Base-by-base conservation (phyloP, 2,329 filamentous ascomycete species). In the Amauroascus niger region DNA sequence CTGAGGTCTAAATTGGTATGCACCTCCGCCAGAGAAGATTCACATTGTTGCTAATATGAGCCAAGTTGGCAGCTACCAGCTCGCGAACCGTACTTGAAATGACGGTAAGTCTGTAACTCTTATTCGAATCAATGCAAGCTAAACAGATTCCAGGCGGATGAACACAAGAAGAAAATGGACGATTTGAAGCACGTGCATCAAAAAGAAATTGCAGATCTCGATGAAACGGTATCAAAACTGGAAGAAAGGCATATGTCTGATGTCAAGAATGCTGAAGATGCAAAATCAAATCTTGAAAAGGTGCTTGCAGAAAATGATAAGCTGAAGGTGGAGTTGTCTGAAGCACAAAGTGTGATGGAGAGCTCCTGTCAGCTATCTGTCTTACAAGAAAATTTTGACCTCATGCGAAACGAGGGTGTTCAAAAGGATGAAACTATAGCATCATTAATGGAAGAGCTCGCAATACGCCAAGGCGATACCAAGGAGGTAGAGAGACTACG, bases 371-470 rank as follows among this genome's bases (percentile, higher is more conserved):
- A 57, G 22, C 16, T 55, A 16, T 48, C 51, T 39, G 2, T 49
- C 2, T 32, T 59, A 20, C 50, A 54, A 43, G 54, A 59, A 28
- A 37, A 40, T 20, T 24, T 59, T 14, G 47, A 44, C 30, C 54
- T n/a, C 16, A 55, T 58, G 20, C 57, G 66, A 1, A 52, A 63
- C 28, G 65, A 68, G 13, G 53, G 64, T 1, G 57, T 67, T 28
- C 56, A 58, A 13, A 68, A 67, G 20, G 64, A 65, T 7, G 63
- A 71, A 55, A 65, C 67, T n/a, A 60, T 64, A 30, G 6, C 35
- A 18, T 56, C 41, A 0, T 41, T 60, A 24, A 52, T 55, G n/a
- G 46, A 53, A n/a, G 62, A 60, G 16, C 57, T 69, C 35, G 58
- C 62, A 18, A 57, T 54, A 9, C 53, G 67, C 16, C 57, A 64